Evolutionary conservation across 108 stramenopile species (phyloP), one percentile per base, ranked within the genome.

Genomic region (Nitzschia sp.): DNA sequence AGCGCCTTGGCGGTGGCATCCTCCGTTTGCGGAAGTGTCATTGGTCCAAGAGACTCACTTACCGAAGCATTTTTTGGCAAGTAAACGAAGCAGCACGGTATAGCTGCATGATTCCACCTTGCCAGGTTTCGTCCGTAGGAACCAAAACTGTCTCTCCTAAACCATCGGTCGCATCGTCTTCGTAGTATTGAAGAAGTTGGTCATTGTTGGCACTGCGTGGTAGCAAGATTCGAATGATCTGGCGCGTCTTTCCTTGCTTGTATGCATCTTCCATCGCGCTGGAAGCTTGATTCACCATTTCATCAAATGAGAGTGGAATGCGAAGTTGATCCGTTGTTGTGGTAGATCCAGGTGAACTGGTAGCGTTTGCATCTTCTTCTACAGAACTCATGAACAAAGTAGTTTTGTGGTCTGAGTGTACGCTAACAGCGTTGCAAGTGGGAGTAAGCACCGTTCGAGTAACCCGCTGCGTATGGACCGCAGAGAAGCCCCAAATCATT

Each of bases 41-140:
- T 13, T 9, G 45, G n/a, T n/a, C n/a, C n/a, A n/a, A n/a, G n/a
- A n/a, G n/a, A n/a, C n/a, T 55, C 28, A 84, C 68, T 34, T 70
- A 64, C 55, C 83, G 64, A 54, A 94, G 35, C 31, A 91, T 85
- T 61, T 85, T 83, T 62, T 77, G 64, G 11, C 71, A 57, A 13
- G 88, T 85, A 2, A 86, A 88, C 3, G 85, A 70, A n/a, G 85
- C 83, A 1, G 89, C 78, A 29, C 90, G 79, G 46, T 94, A 94
- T 9, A 94, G 61, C 69, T 96, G 95, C 90, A 92, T 90, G 27
- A 90, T 93, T 2, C 95, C 95, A n/a, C 95, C 95, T 65, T 93
- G 92, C 95, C 95, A 96, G 26, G 79, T 80, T 74, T 96, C 95
- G 68, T 96, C 95, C 2, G 87, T 76, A 0, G 95, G 95, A 0